phyloP scores from a whole-genome alignment of 2,329 filamentous ascomycete species.

The Xylaria sp. region DNA sequence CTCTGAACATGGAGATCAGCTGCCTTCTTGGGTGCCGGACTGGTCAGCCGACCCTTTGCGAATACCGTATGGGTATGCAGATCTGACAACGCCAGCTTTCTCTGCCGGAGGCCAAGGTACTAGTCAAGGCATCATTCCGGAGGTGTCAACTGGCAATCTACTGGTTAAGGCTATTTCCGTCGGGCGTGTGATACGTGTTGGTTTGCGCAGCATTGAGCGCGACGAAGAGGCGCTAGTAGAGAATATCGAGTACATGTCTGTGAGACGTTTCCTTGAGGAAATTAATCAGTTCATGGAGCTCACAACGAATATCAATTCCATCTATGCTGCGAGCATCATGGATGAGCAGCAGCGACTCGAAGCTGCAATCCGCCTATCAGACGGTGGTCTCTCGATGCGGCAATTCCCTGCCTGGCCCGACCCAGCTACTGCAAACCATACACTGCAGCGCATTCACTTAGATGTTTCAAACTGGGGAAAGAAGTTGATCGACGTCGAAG shows the following conservation, averaged over 20 bases:
- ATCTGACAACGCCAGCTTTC: conserved; percentile 41
- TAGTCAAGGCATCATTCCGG: conserved; percentile 5
- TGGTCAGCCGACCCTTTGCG: conserved; percentile 45
- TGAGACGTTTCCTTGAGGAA: conserved; percentile 46
- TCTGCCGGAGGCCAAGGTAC: conserved; percentile 40
- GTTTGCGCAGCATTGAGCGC: conserved; percentile 31
- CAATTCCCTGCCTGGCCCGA: conserved; percentile 27
- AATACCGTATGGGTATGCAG: conserved; percentile 45
- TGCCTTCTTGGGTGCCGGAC: conserved; percentile 53
- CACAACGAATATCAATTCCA: conserved; percentile 12
- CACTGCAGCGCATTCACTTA: conserved; percentile 14
- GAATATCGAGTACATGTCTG: conserved; percentile 42
- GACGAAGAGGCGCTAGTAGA: conserved; percentile 6
- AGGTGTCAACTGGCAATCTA: conserved; percentile 32
- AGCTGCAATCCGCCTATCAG: conserved; percentile 27
- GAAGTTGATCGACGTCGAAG: conserved; percentile 15
- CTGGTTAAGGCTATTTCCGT: conserved; percentile 41
- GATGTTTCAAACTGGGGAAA: conserved; percentile 19
- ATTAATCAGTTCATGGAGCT: conserved; percentile 39
- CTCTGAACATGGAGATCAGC: conserved; percentile 36
- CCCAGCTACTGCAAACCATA: conserved; percentile 2
- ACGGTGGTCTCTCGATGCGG: conserved; percentile 32
- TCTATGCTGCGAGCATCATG: conserved; percentile 3
- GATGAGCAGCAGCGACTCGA: conserved; percentile 18
- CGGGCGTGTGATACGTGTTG: conserved; percentile 42